Evolutionary conservation across 208 protist species (phyloP).

Genomic region (Lotmaria passim): DNA sequence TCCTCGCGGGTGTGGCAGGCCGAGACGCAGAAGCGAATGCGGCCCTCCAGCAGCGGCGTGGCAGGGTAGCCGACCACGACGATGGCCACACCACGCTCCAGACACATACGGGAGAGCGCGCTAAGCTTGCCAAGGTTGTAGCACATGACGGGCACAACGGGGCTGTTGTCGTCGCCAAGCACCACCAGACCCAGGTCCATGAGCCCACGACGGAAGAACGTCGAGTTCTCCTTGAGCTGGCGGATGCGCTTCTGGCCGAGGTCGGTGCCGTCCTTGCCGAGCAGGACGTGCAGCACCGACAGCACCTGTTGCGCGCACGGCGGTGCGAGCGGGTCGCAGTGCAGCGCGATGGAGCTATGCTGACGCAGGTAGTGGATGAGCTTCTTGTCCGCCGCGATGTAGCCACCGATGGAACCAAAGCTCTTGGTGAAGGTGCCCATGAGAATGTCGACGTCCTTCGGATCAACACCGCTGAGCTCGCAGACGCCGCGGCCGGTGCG

Average conservation of each 20-base stretch:
- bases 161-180: conserved; percentile 91
- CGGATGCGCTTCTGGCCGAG: conserved; percentile 79
- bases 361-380: conserved; percentile 78
- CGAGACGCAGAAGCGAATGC: conserved; percentile 93
- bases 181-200: conserved; percentile 84
- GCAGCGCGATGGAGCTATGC: conserved; percentile 68
- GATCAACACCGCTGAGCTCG: conserved; percentile 89
- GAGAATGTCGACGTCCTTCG: conserved; percentile 94
- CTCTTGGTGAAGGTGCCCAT: conserved; percentile 98
- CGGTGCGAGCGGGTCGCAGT: conserved; percentile 85
- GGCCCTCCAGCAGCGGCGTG: conserved; percentile 90
- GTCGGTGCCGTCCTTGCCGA: conserved; percentile 90
- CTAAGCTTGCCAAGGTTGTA: conserved; percentile 94
- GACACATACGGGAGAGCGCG: conserved; percentile 82
- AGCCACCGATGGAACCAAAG: conserved; percentile 96
- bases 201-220: conserved; percentile 84
- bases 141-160: conserved; percentile 96
- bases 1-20: conserved; percentile 96
- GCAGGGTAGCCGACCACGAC: conserved; percentile 99
- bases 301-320: conserved; percentile 92
- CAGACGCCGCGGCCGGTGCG: conserved; percentile 93
- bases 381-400: conserved; percentile 91
- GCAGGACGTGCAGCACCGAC: conserved; percentile 86
- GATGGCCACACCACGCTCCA: conserved; percentile 92
- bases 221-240: conserved; percentile 86